These are phyloP conservation scores for Raffaelea ambrosiae DNA, from an alignment of 2,329 filamentous ascomycete genomes.

Conservation along the genomic window DNA sequence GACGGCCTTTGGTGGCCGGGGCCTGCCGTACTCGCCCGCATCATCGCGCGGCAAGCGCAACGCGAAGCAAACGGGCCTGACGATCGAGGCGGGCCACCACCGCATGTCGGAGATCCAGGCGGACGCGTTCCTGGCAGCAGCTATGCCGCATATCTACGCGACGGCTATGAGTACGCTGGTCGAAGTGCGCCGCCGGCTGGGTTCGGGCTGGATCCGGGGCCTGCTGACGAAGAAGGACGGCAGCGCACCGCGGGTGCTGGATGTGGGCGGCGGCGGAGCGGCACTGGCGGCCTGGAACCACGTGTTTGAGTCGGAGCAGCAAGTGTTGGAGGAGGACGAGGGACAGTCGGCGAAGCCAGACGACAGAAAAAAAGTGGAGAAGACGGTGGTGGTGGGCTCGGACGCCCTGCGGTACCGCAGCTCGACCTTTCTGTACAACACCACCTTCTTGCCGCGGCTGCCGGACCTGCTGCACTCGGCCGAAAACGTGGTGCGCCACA, in stretches of 20 bases:
- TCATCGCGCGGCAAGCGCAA: slow-evolving; percentile 47
- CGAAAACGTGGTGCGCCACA: slow-evolving; percentile 46
- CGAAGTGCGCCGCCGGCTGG: slow-evolving; percentile 66
- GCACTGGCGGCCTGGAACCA: slow-evolving; percentile 70
- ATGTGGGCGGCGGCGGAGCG: slow-evolving; percentile 67
- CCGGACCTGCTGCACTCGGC: slow-evolving; percentile 71
- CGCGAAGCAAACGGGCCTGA: slow-evolving; percentile 55
- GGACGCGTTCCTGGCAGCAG: slow-evolving; percentile 61
- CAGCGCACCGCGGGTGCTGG: slow-evolving; percentile 52
- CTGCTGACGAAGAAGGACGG: slow-evolving; percentile 51
- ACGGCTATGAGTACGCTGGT: slow-evolving; percentile 58
- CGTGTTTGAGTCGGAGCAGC: slow-evolving; percentile 74
- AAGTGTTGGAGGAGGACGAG: slow-evolving; percentile 50
- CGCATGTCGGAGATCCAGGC: slow-evolving; percentile 69
- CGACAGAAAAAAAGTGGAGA: slow-evolving; percentile 50
- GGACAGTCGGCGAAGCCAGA: slow-evolving; percentile 47
- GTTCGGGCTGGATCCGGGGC: slow-evolving; percentile 59
- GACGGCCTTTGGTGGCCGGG: slow-evolving; percentile 64
- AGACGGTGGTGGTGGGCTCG: slow-evolving; percentile 72
- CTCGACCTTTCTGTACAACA: slow-evolving; percentile 73
- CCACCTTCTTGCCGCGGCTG: slow-evolving; percentile 84
- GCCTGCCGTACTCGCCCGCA: slow-evolving; percentile 67
- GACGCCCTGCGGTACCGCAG: slow-evolving; percentile 66
- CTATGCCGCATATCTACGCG: slow-evolving; percentile 64
- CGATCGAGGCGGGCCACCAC: slow-evolving; percentile 53